Base-by-base conservation (phyloP, 371 early-diverging fungal genomes). In the Blastocladiella emersonii region DNA sequence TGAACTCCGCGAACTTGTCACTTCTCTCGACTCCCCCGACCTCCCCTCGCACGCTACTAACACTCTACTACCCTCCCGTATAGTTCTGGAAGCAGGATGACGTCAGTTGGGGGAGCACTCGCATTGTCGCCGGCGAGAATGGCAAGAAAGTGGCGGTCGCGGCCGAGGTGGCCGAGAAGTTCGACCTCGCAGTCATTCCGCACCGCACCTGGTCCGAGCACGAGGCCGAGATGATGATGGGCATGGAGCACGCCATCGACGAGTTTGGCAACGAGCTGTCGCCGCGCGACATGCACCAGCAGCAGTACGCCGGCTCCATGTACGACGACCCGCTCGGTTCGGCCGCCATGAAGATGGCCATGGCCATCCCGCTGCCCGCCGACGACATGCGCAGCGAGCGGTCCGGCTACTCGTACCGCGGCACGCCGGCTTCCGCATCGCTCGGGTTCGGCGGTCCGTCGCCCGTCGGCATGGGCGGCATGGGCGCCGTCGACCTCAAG, bases 61-160 rank as follows among this genome's bases (percentile, higher is more conserved):
- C n/a, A n/a, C n/a, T n/a, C n/a, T n/a, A n/a, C n/a, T n/a, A n/a
- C n/a, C n/a, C n/a, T n/a, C n/a, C n/a, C n/a, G n/a, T n/a, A n/a
- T n/a, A n/a, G 53, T 51, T 51, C 53, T 51, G 53, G 53, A 30
- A 25, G 30, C 27, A 30, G 53, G 62, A 62, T 27, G 62, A 62
- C 70, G 94, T 95, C 71, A 90, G 91, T 1, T 96, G 98, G 96
- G 98, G 98, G 72, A 93, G 93, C 71, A 98, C 98, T 17, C 89
- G 98, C 71, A 70, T 87, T 39, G 90, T 90, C 2, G 76, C 85
- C 10, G 92, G 86, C 57, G 87, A 85, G 30, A 82, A 82, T n/a
- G 86, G 86, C 34, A 82, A 86, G 67, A 86, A 89, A 75, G 34
- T 55, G 25, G 12, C 62, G n/a, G 37, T 36, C 21, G 56, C 27